phyloP scores from a whole-genome alignment of 2,329 filamentous ascomycete genomes.

The Cladophialophora immunda region DNA sequence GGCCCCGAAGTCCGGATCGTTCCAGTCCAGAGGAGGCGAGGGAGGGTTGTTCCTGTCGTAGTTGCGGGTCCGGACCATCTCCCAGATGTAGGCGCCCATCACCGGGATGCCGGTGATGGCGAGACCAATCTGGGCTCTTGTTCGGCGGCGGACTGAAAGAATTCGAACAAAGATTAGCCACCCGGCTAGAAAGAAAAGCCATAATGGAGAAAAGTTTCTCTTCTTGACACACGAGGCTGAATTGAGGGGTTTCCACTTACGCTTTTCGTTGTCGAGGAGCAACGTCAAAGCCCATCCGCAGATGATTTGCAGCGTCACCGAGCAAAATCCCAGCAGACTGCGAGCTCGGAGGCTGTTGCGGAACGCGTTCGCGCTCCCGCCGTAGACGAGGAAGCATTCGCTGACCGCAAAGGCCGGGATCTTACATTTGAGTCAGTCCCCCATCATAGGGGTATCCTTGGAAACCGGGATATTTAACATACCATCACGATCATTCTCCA shows the following conservation, averaged over 20 bases:
- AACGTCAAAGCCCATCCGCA: slow-evolving; percentile 38
- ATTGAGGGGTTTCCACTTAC: not conserved
- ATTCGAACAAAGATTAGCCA: not conserved
- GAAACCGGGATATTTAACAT: not conserved
- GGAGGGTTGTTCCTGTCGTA: slow-evolving; percentile 14
- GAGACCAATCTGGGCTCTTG: slow-evolving; percentile 20
- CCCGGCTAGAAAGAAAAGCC: not conserved
- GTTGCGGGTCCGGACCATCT: slow-evolving; percentile 18
- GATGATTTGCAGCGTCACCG: slow-evolving; percentile 46
- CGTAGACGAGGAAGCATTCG: slow-evolving; percentile 47
- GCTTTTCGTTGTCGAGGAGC: slow-evolving; percentile 28
- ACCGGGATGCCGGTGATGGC: slow-evolving; percentile 16
- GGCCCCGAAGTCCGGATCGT: slow-evolving; percentile 7
- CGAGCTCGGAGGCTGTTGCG: slow-evolving; percentile 43
- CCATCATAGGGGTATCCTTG: not conserved
- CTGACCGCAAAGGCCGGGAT: slow-evolving; percentile 42
- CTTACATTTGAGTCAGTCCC: slow-evolving; percentile 3
- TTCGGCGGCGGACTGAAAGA: slow-evolving; percentile 2
- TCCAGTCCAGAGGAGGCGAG: slow-evolving; percentile 18
- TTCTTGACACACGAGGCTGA: too few relatives aligned
- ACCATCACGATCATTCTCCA: slow-evolving; percentile 44
- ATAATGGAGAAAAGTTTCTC: too few relatives aligned
- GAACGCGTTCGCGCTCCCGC: slow-evolving; percentile 46
- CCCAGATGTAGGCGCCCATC: slow-evolving; percentile 22
- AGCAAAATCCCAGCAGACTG: slow-evolving; percentile 45